Percentiles rank a stretch among this genome's conserved stretches.
phyloP scores from a whole-genome alignment of 2,329 filamentous ascomycete genomes.

The Alternaria brassicicola region DNA sequence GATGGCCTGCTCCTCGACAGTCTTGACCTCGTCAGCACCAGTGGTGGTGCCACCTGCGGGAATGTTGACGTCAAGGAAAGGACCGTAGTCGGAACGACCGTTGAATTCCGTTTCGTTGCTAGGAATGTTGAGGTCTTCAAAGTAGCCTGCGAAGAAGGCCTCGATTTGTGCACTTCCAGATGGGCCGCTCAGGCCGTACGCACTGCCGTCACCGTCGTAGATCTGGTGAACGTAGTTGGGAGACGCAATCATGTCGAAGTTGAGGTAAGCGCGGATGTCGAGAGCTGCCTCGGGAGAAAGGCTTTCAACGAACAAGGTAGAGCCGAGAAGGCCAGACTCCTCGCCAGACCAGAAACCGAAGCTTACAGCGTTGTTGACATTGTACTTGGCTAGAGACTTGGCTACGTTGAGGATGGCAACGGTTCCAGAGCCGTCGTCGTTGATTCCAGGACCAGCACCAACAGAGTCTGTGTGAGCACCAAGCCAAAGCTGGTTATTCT shows the following conservation, averaged over 20 bases:
- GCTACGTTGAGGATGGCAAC: constrained; percentile 48
- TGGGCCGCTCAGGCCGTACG: constrained; percentile 42
- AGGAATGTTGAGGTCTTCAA: constrained; percentile 31
- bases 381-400: constrained; percentile 46
- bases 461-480: constrained; percentile 50
- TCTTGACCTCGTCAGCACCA: constrained; percentile 49
- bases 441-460: constrained; percentile 48
- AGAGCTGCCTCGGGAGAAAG: constrained; percentile 32
- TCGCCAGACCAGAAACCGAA: constrained; percentile 51
- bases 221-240: constrained; percentile 47
- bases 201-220: constrained; percentile 47
- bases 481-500: constrained; percentile 43
- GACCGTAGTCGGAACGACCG: constrained; percentile 49
- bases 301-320: constrained; percentile 41
- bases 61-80: constrained; percentile 46
- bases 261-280: constrained; percentile 49
- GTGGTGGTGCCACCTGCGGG: constrained; percentile 47
- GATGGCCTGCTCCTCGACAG: constrained; percentile 38
- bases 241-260: constrained; percentile 52
- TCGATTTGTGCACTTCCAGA: constrained; percentile 42
- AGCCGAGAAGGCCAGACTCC: constrained; percentile 47
- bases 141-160: constrained; percentile 44
- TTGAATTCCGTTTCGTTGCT: constrained; percentile 44
- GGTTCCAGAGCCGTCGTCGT: constrained; percentile 50
- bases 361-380: constrained; percentile 47